Evolutionary conservation across 1,139 yeast genomes (phyloP).

Genomic region (Yarrowia galli): DNA sequence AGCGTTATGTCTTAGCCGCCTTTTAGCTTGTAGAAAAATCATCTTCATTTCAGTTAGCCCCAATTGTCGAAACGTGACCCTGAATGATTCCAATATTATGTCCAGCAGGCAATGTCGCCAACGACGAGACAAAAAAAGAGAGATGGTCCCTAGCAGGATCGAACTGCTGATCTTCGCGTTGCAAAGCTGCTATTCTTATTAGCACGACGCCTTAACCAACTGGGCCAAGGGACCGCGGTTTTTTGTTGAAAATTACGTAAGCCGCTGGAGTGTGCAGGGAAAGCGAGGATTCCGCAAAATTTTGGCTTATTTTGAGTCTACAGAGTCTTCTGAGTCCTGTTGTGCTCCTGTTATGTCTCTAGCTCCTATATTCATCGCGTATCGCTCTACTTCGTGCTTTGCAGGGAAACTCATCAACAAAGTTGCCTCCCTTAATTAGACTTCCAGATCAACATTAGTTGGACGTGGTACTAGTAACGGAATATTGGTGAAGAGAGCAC

Average conservation of each 20-base stretch:
- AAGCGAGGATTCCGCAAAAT: not conserved
- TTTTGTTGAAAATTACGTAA: not conserved
- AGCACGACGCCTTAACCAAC: conserved; percentile 93
- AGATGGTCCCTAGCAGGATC: conserved; percentile 84
- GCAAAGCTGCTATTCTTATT: conserved; percentile 52
- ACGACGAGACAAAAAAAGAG: not conserved
- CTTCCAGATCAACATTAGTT: too few relatives aligned
- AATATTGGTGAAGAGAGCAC: too few relatives aligned
- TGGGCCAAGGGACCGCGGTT: conserved; percentile 77
- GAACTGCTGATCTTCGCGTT: conserved; percentile 69
- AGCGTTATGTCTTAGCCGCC: too few relatives aligned
- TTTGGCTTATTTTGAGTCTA: too few relatives aligned
- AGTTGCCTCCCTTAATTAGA: too few relatives aligned
- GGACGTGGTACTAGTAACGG: too few relatives aligned
- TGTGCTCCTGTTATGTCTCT: not conserved
- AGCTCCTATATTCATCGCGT: not conserved
- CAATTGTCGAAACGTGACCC: not conserved
- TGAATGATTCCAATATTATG: too few relatives aligned
- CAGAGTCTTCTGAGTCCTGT: not conserved
- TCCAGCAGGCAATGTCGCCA: too few relatives aligned
- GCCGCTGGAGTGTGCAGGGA: not conserved
- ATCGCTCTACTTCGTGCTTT: not conserved
- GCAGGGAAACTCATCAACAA: too few relatives aligned
- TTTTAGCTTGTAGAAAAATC: not conserved
- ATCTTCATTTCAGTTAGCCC: not conserved